These are phyloP conservation scores for Colletotrichum navitas DNA, from an alignment of 2,329 filamentous ascomycete species.

Conservation along the genomic window DNA sequence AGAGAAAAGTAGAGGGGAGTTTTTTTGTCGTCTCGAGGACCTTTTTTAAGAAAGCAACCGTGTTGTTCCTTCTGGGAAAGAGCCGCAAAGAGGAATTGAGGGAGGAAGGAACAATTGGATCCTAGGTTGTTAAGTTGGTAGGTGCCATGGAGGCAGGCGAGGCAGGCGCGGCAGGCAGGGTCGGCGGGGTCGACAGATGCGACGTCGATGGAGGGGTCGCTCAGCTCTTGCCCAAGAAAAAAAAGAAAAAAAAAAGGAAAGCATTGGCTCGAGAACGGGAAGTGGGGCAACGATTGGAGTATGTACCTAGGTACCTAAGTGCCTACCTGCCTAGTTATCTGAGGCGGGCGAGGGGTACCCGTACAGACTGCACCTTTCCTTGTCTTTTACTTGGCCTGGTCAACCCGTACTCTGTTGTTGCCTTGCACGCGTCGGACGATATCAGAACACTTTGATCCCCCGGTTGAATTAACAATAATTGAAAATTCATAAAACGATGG, in stretches of 20 bases:
- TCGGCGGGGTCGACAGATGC: constrained; percentile 23
- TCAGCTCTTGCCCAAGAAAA: constrained; percentile 12
- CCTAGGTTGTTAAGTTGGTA: not conserved
- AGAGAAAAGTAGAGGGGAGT: not conserved
- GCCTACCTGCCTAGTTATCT: too few species aligned
- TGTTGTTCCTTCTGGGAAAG: constrained; percentile 7
- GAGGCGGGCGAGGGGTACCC: too few species aligned
- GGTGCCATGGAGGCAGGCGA: not conserved
- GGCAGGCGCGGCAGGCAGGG: constrained; percentile 20
- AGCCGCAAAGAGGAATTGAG: constrained; percentile 24
- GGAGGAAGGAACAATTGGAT: constrained; percentile 10
- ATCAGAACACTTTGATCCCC: not conserved
- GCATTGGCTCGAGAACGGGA: constrained; percentile 9
- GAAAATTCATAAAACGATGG: too few species aligned
- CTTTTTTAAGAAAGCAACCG: not conserved
- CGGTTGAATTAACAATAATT: too few species aligned
- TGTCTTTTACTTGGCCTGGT: too few species aligned
- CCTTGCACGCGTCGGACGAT: not conserved
- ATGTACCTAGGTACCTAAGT: too few species aligned
- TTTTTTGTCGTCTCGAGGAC: not conserved
- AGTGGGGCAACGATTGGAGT: not conserved
- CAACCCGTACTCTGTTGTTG: too few species aligned
- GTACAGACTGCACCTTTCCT: too few species aligned
- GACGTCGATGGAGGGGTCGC: not conserved
- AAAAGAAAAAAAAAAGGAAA: not conserved